Evolutionary conservation across 164 flowering plant genomes (phyloP).

Genomic region (Houttuynia cordata): DNA sequence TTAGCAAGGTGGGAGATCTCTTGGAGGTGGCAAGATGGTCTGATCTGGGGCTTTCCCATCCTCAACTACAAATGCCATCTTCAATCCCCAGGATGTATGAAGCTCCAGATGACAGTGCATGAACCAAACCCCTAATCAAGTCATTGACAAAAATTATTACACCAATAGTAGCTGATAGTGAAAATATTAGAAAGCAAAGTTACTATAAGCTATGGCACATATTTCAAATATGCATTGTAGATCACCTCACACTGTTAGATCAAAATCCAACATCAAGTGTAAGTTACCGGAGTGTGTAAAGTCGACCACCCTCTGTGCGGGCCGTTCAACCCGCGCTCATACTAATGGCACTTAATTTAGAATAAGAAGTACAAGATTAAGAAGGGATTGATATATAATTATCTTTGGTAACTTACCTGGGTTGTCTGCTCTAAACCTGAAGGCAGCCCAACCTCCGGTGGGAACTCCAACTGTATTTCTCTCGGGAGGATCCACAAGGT

Average conservation of each 20-base stretch:
- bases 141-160: constrained; percentile 22
- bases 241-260: too few relatives aligned
- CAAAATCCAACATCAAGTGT: too few relatives aligned
- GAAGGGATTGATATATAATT: too few relatives aligned
- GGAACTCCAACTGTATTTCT: constrained; percentile 76
- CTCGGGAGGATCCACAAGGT: constrained; percentile 73
- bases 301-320: too few relatives aligned
- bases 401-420: constrained; percentile 37
- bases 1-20: constrained; percentile 55
- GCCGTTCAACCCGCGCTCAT: too few relatives aligned
- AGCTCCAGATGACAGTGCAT: too few relatives aligned
- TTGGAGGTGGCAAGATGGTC: constrained; percentile 59
- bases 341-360: too few relatives aligned
- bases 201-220: too few relatives aligned
- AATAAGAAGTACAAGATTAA: too few relatives aligned
- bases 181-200: neutral
- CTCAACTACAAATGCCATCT: constrained; percentile 71
- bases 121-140: constrained; percentile 85
- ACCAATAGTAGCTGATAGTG: neutral
- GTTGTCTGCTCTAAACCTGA: constrained; percentile 70
- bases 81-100: constrained; percentile 70
- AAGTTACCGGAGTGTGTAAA: too few relatives aligned
- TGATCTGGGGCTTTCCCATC: constrained; percentile 57
- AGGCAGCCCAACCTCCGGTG: constrained; percentile 72
- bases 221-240: too few relatives aligned